Base-by-base conservation (phyloP, 495 filamentous ascomycete genomes). In the Aspergillus biplanus region DNA sequence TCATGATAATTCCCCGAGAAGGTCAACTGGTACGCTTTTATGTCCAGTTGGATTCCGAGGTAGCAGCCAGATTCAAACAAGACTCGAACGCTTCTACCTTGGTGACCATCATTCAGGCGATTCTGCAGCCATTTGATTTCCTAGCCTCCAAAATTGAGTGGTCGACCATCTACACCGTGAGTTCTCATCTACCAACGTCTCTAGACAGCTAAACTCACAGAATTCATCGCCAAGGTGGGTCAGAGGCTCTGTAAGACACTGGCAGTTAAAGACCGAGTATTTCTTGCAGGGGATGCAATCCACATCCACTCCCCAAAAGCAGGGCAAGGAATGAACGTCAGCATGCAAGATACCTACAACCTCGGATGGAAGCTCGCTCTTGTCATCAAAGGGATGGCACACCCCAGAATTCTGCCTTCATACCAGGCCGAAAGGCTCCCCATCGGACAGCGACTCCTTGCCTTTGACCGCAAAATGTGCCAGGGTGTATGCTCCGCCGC, bases 321-420 rank as follows among this genome's bases (percentile, higher is more conserved):
- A 0, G 88, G 88, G 0, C 87, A 90, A 72, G 88, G 88, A 39
- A 90, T 91, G 88, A 90, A 91, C 67, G 84, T 87, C 6, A 77
- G 71, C 7, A 85, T 86, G 74, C 82, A 85, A 66, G 84, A 87
- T 64, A 59, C 86, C 0, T 88, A 85, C 71, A 92, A 90, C 61
- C 82, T 92, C 0, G 88, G 86, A 15, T 91, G 88, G 88, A 92
- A 92, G 70, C 76, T 92, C 31, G 80, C 82, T 3, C 72, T 82
- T 33, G 87, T 88, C 7, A 75, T 82, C 58, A 83, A 80, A 33
- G 83, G 78, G 15, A 78, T 82, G 34, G 68, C 77, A 4, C 68
- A 72, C 11, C 81, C 76, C 1, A 75, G 74, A 2, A 78, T 90
- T 18, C 74, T 91, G 2, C 69, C 71, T 13, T 90, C 88, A 0